A percentile compares a stretch with the other conserved stretches of the same genome.
Conservation (phyloP, 75 land plant species). For the Cryptomeria japonica region DNA sequence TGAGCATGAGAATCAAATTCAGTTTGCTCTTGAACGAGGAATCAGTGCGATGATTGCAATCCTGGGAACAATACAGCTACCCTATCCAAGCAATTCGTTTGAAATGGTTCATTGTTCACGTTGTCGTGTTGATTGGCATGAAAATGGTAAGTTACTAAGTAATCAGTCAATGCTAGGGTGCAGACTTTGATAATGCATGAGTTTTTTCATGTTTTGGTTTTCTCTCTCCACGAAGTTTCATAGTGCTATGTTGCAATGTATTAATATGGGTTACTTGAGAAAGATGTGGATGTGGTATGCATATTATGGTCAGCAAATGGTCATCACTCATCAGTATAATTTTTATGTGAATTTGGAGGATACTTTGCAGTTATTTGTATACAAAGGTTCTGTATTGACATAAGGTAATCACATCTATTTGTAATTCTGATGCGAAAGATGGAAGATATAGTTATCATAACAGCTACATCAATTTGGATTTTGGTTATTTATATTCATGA, state of each 20-base stretch:
- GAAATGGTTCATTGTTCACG: conserved; percentile 93
- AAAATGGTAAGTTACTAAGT: conserved; percentile 75
- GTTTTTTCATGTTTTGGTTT: background rate
- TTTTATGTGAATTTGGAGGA: background rate
- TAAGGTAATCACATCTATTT: background rate
- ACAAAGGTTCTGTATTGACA: background rate
- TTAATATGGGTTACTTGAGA: background rate
- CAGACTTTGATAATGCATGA: background rate
- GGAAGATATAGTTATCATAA: background rate
- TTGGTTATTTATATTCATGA: background rate
- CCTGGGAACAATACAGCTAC: conserved; percentile 70
- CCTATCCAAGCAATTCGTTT: conserved; percentile 71
- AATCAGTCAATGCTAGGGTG: background rate
- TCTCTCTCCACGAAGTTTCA: background rate
- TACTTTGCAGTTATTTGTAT: background rate
- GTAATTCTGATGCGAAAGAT: background rate
- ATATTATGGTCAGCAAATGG: background rate
- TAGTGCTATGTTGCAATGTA: background rate
- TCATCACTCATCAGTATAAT: background rate
- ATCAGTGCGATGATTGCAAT: conserved; percentile 87
- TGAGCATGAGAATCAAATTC: conserved; percentile 93
- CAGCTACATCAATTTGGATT: background rate
- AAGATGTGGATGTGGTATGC: background rate
- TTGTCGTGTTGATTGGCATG: conserved; percentile 96
- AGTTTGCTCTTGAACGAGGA: conserved; percentile 88